These are phyloP conservation scores for Fonsecaea nubica DNA, from an alignment of 2,329 filamentous ascomycete genomes.

Conservation along the genomic window DNA sequence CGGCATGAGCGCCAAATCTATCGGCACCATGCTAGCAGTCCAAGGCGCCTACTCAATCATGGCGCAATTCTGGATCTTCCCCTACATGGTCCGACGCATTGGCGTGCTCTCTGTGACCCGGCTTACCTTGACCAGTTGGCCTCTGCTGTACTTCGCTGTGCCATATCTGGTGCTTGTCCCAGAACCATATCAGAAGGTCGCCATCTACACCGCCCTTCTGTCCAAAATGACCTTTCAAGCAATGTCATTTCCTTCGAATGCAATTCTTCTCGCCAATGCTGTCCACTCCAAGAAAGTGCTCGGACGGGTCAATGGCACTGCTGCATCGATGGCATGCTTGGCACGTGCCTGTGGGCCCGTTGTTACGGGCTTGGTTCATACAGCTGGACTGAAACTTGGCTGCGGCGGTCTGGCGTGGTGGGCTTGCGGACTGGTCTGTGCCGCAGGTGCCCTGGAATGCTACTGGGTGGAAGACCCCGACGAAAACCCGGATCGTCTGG, in stretches of 20 bases:
- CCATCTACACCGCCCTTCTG: conserved; percentile 77
- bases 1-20: conserved; percentile 78
- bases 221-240: conserved; percentile 94
- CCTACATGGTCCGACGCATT: conserved; percentile 74
- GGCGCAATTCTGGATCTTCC: conserved; percentile 83
- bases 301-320: conserved; percentile 90
- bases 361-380: conserved; percentile 83
- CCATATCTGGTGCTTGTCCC: conserved; percentile 90
- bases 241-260: conserved; percentile 87
- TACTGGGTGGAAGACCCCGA: conserved; percentile 74
- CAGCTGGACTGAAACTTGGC: conserved; percentile 76
- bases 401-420: conserved; percentile 94
- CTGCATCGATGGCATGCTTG: conserved; percentile 87
- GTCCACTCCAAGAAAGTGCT: conserved; percentile 83
- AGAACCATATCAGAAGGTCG: conserved; percentile 70
- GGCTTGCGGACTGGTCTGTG: conserved; percentile 78
- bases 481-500: conserved; percentile 52
- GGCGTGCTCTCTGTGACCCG: conserved; percentile 84
- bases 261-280: conserved; percentile 86
- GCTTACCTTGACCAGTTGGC: conserved; percentile 80
- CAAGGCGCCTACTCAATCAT: conserved; percentile 91
- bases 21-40: conserved; percentile 85
- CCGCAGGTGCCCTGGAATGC: conserved; percentile 76
- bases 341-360: conserved; percentile 88
- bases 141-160: conserved; percentile 82